Conservation (phyloP, 345 rosid genomes). For the Eucalyptus marginata region DNA sequence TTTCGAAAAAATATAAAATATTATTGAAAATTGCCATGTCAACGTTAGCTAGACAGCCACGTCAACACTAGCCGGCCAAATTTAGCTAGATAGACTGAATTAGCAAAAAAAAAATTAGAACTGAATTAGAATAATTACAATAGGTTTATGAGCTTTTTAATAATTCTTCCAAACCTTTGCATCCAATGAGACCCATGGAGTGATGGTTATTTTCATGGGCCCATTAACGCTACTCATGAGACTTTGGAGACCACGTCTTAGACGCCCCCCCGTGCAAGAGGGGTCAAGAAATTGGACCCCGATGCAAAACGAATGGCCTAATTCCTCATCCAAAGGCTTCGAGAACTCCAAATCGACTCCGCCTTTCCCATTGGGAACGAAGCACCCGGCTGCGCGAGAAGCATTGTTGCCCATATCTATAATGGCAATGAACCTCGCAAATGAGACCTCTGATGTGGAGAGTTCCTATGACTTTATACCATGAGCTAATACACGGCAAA, state of each 20-base stretch:
- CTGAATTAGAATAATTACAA: too few relatives aligned
- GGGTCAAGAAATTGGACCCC: constrained; percentile 70
- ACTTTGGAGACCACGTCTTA: constrained; percentile 48
- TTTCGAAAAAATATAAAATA: too few relatives aligned
- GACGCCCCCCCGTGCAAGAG: constrained; percentile 53
- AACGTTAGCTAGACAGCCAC: accelerated
- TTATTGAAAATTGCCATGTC: too few relatives aligned
- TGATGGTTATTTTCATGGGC: constrained; percentile 69
- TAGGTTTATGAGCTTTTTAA: too few relatives aligned
- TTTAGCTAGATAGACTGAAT: too few relatives aligned
- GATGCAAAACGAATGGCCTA: constrained; percentile 78
- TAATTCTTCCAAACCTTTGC: background rate
- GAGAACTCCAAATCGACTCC: constrained; percentile 75
- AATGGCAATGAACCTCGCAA: constrained; percentile 6
- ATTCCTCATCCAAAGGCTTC: constrained; percentile 82
- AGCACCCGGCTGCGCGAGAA: constrained; percentile 85
- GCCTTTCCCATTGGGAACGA: constrained; percentile 69
- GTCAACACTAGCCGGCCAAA: accelerated
- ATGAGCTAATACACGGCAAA: constrained; percentile 29
- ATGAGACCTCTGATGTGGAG: constrained; percentile 26
- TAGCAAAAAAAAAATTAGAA: accelerated
- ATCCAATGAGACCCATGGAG: constrained; percentile 58
- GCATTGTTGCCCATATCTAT: constrained; percentile 72
- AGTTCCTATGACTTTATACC: constrained; percentile 35
- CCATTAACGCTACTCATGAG: constrained; percentile 83